Evolutionary conservation across 371 early-diverging fungal species (phyloP), one percentile per base, ranked within the genome.

Genomic region (Synchytrium microbalum): DNA sequence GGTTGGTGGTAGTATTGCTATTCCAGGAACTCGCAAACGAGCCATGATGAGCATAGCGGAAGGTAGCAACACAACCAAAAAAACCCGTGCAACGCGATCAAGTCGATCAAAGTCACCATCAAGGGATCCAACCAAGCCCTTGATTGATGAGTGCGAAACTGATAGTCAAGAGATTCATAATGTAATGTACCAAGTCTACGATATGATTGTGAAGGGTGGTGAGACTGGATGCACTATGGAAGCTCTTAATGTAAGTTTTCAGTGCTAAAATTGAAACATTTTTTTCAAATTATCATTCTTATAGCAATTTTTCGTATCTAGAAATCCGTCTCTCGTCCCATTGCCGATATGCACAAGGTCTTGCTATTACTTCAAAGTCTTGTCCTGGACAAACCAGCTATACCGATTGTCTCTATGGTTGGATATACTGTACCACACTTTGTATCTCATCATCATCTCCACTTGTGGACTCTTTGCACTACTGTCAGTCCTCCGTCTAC

Each of bases 21-120:
- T 63, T 30, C 64, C 66, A 19, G 60, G 66, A 29, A 59, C 67
- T 66, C 62, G 69, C 60, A 52, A 60, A 56, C 32, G 56, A 30
- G 26, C 23, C 1, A 53, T n/a, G 0, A 31, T 27, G 24, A 14
- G 32, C 24, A 67, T 64, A n/a, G 25, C 52, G 27, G 3, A 3
- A 1, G 8, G 52, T 31, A 27, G 33, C 26, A 25, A 67, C 33
- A 13, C 28, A 24, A 27, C 8, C 25, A 57, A 66, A 24, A 27
- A n/a, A n/a, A n/a, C n/a, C n/a, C n/a, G n/a, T n/a, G n/a, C n/a
- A n/a, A n/a, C n/a, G n/a, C n/a, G n/a, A n/a, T n/a, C n/a, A n/a
- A n/a, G n/a, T n/a, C n/a, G n/a, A n/a, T 38, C 46, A 38, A 38
- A 38, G 46, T 38, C n/a, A n/a, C n/a, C n/a, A n/a, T n/a, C n/a